These are phyloP conservation scores for Penicillium angulare DNA, from an alignment of 495 filamentous ascomycete genomes.

Conservation along the genomic window DNA sequence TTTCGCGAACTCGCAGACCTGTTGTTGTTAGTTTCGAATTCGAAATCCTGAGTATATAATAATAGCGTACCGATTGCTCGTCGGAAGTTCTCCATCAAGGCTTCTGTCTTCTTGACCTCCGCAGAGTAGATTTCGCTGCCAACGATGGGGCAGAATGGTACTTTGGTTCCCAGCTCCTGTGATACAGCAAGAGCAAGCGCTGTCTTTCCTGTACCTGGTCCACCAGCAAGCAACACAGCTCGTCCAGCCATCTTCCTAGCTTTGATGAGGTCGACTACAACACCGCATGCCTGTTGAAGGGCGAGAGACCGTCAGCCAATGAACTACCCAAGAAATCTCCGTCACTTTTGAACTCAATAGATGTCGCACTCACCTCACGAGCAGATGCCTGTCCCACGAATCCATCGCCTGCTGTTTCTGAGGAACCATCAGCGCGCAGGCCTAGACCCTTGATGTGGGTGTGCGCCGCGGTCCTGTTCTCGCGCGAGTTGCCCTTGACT, in stretches of 20 bases:
- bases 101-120: conserved; percentile 98
- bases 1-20: conserved; percentile 90
- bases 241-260: conserved; percentile 96
- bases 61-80: conserved; percentile 75
- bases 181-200: conserved; percentile 91
- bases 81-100: conserved; percentile 97
- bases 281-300: conserved; percentile 71
- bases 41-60: background rate
- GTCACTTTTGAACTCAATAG: background rate
- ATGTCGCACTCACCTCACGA: conserved; percentile 62
- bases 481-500: conserved; percentile 91
- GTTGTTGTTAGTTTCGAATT: conserved; percentile 17
- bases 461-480: conserved; percentile 92
- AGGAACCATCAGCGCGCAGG: conserved; percentile 74
- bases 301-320: conserved; percentile 1
- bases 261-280: conserved; percentile 91
- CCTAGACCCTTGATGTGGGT: conserved; percentile 96
- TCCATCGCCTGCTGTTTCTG: conserved; percentile 71
- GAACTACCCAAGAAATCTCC: too few relatives aligned
- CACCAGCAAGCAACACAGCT: conserved; percentile 86
- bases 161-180: conserved; percentile 94
- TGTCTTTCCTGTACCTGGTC: conserved; percentile 95
- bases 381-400: conserved; percentile 89
- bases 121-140: conserved; percentile 96
- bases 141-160: conserved; percentile 95